Evolutionary conservation across 305 asterid species (phyloP), one percentile per base, ranked within the genome.

Genomic region (Fraxinus platypoda): DNA sequence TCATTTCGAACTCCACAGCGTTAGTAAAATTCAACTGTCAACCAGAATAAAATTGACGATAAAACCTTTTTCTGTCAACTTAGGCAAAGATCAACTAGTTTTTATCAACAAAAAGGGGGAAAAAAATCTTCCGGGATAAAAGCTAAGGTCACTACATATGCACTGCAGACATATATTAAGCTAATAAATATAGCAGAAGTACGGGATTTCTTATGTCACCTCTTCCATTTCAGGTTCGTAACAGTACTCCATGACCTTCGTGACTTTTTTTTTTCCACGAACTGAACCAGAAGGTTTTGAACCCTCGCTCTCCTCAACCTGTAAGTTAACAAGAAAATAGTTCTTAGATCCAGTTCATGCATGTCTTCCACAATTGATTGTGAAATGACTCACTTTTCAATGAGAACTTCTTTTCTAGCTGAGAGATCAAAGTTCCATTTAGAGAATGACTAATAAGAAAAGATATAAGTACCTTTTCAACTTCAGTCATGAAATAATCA

Each of bases 201-300:
- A 78, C 5, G 52, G 57, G 49, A 88, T 37, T 30, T 79, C 31
- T 82, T 80, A 35, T 62, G 26, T 88, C 86, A 96, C 98, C 99
- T 96, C 98, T 90, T 93, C 99, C 99, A 96, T 94, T 88, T 96
- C 99, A 85, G 98, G 97, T 89, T 96, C 99, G 75, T 91, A 96
- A 86, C 94, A 92, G 88, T 93, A 96, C 82, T 96, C 99, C 87
- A 96, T 92, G 85, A 91, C 95, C 87, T 90, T 94, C 46, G 70
- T 82, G 57, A 81, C 87, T 31, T 86, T 84, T 83, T 88, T 96
- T 88, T 87, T 96, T 83, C 95, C 94, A 76, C 95, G 89, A 83
- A 78, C 82, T 87, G 95, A 87, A 85, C 91, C 91, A 84, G 91
- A 85, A 81, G 93, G 85, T 84, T 87, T 92, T 26, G 94, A 85